phyloP scores from a whole-genome alignment of 805 yeast genomes.

The Cyberlindnera nakhonratchasimensis region DNA sequence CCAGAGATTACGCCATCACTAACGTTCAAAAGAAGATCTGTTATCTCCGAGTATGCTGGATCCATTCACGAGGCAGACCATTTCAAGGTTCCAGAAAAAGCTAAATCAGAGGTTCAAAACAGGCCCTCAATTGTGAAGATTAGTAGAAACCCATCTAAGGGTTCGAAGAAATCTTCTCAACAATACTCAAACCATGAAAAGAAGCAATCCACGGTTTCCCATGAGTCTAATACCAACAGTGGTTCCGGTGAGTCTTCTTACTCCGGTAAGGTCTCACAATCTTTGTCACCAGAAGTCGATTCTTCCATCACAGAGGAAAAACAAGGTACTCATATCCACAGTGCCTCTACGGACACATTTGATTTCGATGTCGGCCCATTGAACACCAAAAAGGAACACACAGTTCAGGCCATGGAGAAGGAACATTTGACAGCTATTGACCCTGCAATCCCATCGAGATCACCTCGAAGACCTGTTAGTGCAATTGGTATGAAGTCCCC shows the following conservation, averaged over 20 bases:
- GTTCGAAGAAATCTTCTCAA: too few relatives aligned
- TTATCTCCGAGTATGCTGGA: conserved; percentile 28
- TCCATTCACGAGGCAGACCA: conserved; percentile 27
- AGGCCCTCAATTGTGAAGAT: conserved; percentile 23
- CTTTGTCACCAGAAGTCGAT: neutral
- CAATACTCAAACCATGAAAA: conserved; percentile 6
- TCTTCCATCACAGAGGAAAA: conserved; percentile 7
- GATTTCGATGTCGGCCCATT: conserved; percentile 24
- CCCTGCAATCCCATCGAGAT: conserved; percentile 28
- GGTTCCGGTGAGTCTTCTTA: conserved; percentile 13
- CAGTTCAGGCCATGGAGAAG: conserved; percentile 12
- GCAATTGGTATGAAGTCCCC: conserved; percentile 8
- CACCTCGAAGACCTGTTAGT: conserved; percentile 28
- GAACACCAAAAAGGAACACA: conserved; percentile 17
- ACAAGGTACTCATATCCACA: conserved; percentile 1
- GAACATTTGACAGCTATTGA: conserved; percentile 13
- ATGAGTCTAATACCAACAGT: conserved; percentile 3
- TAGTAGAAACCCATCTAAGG: conserved; percentile 12
- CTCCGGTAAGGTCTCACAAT: conserved; percentile 16
- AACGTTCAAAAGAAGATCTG: conserved; percentile 21
- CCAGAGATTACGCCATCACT: conserved; percentile 3
- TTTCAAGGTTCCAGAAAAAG: conserved; percentile 15
- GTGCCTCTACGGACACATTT: conserved; percentile 20
- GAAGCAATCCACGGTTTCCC: conserved; percentile 4
- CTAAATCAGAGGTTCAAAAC: neutral